A percentile compares a stretch with the other conserved stretches of the same genome.
These are phyloP conservation scores for Phytopythium oedochilum DNA, from an alignment of 352 stramenopile genomes.

Conservation along the genomic window DNA sequence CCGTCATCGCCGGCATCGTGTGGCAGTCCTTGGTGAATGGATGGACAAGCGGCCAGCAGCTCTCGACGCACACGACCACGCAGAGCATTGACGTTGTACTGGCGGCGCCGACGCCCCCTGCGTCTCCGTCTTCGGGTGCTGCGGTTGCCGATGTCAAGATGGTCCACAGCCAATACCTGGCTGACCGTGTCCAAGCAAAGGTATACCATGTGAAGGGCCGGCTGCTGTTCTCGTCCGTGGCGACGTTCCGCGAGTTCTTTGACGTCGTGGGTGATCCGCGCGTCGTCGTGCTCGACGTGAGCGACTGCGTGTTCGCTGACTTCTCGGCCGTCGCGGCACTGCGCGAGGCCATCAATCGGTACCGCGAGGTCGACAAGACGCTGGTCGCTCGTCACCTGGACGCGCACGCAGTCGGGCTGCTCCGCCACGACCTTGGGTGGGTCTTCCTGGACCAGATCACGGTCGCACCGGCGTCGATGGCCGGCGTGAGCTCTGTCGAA, in stretches of 20 bases:
- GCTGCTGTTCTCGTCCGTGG: slow-evolving; percentile 80
- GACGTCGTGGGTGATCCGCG: slow-evolving; percentile 54
- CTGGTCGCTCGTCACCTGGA: slow-evolving; percentile 64
- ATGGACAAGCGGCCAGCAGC: slow-evolving; percentile 63
- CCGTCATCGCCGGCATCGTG: slow-evolving; percentile 80
- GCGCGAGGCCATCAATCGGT: slow-evolving; percentile 64
- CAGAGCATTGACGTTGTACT: slow-evolving; percentile 17
- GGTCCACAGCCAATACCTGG: slow-evolving; percentile 23
- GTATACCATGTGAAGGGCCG: slow-evolving; percentile 73
- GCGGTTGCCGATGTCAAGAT: slow-evolving; percentile 16
- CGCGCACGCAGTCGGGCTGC: slow-evolving; percentile 45
- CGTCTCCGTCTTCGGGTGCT: neutral
- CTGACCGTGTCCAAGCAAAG: slow-evolving; percentile 29
- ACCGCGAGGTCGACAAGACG: slow-evolving; percentile 66
- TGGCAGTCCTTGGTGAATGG: slow-evolving; percentile 80
- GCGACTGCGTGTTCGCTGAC: slow-evolving; percentile 69
- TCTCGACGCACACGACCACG: slow-evolving; percentile 29
- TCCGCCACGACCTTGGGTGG: slow-evolving; percentile 59
- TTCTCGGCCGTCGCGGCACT: slow-evolving; percentile 84
- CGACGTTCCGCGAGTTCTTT: slow-evolving; percentile 78
- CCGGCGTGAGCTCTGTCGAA: slow-evolving; percentile 14
- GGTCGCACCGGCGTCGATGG: slow-evolving; percentile 11
- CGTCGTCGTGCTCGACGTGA: slow-evolving; percentile 72
- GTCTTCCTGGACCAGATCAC: slow-evolving; percentile 32
- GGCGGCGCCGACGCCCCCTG: slow-evolving; percentile 10